A percentile compares a stretch with the other conserved stretches of the same genome.
Conservation (phyloP, 208 protist species). For the Trypanosoma congolense region DNA sequence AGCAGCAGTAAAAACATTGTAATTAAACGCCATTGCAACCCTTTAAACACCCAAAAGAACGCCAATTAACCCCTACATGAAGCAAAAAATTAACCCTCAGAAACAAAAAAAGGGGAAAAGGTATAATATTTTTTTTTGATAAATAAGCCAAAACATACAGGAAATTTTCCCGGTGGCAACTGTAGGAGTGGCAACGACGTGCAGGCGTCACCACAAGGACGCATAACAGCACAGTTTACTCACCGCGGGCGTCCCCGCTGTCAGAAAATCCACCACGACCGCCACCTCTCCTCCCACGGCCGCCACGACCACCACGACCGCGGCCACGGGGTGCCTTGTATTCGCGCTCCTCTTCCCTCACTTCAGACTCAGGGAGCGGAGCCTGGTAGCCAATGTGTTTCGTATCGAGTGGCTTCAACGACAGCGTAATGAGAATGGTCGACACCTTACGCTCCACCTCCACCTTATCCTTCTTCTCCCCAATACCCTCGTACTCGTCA, state of each 20-base stretch:
- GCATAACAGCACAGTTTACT: too few relatives aligned
- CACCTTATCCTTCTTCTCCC: constrained; percentile 64
- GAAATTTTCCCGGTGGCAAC: too few relatives aligned
- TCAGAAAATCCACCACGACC: constrained; percentile 1
- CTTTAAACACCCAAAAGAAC: too few relatives aligned
- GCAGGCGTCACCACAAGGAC: too few relatives aligned
- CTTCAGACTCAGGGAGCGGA: constrained; percentile 83
- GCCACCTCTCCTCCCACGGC: constrained; percentile 26
- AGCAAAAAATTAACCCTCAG: too few relatives aligned
- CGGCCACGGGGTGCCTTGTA: constrained; percentile 8
- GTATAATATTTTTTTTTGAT: too few relatives aligned
- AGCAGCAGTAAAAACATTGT: too few relatives aligned
- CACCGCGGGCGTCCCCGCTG: neutral
- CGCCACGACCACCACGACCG: constrained; percentile 6
- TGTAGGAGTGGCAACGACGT: too few relatives aligned
- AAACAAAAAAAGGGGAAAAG: too few relatives aligned
- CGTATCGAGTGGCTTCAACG: constrained; percentile 76
- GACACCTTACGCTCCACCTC: constrained; percentile 82
- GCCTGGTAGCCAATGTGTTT: constrained; percentile 87
- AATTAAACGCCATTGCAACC: too few relatives aligned
- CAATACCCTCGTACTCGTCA: constrained; percentile 86
- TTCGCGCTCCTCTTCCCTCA: constrained; percentile 70
- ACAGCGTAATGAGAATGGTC: constrained; percentile 88
- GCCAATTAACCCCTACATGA: too few relatives aligned
- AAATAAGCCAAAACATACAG: too few relatives aligned